A percentile compares a stretch with the other conserved stretches of the same genome.
phyloP scores from a whole-genome alignment of 257 asterid genomes.

The Phtheirospermum japonicum region DNA sequence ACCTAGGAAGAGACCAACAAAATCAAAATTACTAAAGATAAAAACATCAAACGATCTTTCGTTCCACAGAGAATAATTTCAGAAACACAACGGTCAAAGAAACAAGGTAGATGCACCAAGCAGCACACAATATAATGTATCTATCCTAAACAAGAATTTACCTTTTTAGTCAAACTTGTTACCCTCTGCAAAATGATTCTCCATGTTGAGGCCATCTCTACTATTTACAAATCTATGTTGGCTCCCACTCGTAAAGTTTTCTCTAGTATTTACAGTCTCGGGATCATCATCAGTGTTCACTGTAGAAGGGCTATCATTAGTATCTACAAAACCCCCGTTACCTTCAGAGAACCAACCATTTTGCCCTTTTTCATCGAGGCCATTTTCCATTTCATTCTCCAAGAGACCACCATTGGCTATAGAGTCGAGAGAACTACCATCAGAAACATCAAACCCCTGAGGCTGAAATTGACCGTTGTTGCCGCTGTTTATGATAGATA shows the following conservation, averaged over 20 bases:
- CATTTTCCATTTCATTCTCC: conserved; percentile 31
- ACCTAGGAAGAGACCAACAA: conserved; percentile 32
- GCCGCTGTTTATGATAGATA: conserved; percentile 23
- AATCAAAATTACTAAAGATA: background rate
- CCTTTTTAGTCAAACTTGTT: conserved; percentile 52
- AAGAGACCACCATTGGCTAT: conserved; percentile 33
- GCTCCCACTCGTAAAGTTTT: conserved; percentile 30
- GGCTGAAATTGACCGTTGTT: conserved; percentile 35
- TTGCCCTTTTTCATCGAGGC: conserved; percentile 31
- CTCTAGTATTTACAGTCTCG: conserved; percentile 61
- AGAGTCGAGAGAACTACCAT: conserved; percentile 42
- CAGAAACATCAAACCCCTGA: conserved; percentile 41
- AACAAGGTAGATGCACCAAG: no score
- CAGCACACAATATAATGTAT: background rate
- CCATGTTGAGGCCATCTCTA: conserved; percentile 46
- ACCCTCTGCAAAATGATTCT: conserved; percentile 37
- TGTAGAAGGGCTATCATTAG: conserved; percentile 45
- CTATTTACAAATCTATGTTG: conserved; percentile 56
- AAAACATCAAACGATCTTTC: background rate
- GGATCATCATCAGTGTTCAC: conserved; percentile 30
- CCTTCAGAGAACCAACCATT: conserved; percentile 44
- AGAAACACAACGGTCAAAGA: background rate
- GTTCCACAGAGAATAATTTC: no score
- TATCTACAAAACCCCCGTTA: conserved; percentile 52
- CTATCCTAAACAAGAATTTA: conserved; percentile 25